Percentiles rank a stretch among this genome's conserved stretches.
phyloP scores from a whole-genome alignment of 176 grass and related monocot genomes.

The Oryza punctata region DNA sequence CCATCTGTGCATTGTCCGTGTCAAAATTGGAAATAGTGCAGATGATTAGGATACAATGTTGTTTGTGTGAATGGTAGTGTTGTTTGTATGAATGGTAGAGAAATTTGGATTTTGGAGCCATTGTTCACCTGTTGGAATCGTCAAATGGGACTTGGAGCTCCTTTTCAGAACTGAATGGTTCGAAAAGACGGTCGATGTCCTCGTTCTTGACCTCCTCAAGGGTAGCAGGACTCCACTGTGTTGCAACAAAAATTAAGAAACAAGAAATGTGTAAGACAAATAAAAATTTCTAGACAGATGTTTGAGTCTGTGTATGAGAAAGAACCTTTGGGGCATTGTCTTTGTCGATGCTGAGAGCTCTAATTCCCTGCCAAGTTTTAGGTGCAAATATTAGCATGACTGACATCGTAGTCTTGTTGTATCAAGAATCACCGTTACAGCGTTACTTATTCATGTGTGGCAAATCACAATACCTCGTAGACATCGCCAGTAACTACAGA shows the following conservation, averaged over 20 bases:
- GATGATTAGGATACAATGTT: neutral
- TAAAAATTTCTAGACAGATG: neutral
- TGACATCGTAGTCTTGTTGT: neutral
- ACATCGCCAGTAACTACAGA: constrained; percentile 70
- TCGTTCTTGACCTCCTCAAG: constrained; percentile 68
- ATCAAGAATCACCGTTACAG: neutral
- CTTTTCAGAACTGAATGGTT: constrained; percentile 66
- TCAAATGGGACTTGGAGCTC: constrained; percentile 71
- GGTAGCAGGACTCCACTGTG: constrained; percentile 73
- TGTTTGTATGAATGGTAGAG: neutral
- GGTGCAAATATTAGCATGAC: constrained; percentile 21
- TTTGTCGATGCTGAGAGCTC: constrained; percentile 92
- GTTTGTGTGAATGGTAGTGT: neutral
- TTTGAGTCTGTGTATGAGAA: neutral
- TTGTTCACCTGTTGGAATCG: constrained; percentile 61
- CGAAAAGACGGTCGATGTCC: constrained; percentile 63
- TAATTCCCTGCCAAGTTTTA: constrained; percentile 64
- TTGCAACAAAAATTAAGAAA: constrained; percentile 14
- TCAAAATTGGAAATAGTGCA: neutral
- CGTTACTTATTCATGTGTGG: neutral
- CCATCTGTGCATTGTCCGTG: constrained; percentile 56
- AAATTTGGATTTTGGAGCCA: neutral
- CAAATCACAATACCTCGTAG: constrained; percentile 66
- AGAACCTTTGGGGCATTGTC: constrained; percentile 90
- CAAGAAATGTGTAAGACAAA: neutral